Percentiles rank a stretch among this genome's conserved stretches.
phyloP scores from a whole-genome alignment of 2,329 filamentous ascomycete genomes.

The Dichotomopilus funicola region DNA sequence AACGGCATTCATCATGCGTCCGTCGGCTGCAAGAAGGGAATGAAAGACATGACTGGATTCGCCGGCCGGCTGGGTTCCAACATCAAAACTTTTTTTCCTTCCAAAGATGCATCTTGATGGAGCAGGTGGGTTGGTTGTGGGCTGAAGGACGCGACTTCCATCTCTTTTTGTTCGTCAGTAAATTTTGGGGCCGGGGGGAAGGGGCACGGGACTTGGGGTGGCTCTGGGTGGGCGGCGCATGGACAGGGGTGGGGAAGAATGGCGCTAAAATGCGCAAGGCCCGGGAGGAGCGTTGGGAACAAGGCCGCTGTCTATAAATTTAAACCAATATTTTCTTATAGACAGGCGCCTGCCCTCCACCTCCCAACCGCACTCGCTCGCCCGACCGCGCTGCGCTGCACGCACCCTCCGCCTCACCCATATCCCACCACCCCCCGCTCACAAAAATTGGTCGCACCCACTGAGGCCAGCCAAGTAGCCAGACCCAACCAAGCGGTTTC shows the following conservation, averaged over 20 bases:
- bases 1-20: not conserved
- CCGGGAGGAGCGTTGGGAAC: conserved; percentile 24
- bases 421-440: conserved; percentile 9
- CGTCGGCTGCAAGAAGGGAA: not conserved
- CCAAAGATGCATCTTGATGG: not conserved
- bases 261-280: conserved; percentile 24
- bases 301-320: conserved; percentile 26
- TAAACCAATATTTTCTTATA: conserved; percentile 27
- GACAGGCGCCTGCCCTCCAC: conserved; percentile 24
- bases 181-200: conserved; percentile 7
- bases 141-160: conserved; percentile 3
- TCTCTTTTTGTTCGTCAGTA: conserved; percentile 7
- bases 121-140: not conserved
- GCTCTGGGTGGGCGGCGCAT: conserved; percentile 15
- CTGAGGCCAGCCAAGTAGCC: not conserved
- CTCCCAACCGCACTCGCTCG: conserved; percentile 23
- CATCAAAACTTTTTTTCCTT: not conserved
- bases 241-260: conserved; percentile 20
- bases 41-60: not conserved
- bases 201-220: conserved; percentile 17
- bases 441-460: conserved; percentile 12
- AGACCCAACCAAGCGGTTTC: not conserved
- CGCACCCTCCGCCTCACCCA: conserved; percentile 15
- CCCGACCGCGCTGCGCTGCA: conserved; percentile 6
- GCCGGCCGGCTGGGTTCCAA: not conserved